phyloP scores from a whole-genome alignment of 306 rosid species.

The Sicyos baderoa region DNA sequence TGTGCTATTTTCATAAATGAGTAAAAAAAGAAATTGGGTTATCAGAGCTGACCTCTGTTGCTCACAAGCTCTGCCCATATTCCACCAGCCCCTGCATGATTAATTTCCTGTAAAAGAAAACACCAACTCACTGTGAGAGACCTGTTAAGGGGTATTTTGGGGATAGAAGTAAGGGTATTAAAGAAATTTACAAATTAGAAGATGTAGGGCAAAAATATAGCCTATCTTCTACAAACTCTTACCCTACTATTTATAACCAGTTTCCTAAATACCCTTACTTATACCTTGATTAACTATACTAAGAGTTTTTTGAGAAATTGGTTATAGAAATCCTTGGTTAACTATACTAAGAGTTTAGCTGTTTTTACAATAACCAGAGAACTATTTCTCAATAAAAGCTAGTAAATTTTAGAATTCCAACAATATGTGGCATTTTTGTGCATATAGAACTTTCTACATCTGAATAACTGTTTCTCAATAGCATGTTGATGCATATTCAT shows the following conservation, averaged over 20 bases:
- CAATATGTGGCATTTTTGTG: background rate
- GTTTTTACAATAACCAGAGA: background rate
- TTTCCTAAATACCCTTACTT: too few species aligned
- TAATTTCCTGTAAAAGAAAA: conserved; percentile 52
- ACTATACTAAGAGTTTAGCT: conserved; percentile 1
- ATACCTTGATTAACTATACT: background rate
- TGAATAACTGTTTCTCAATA: background rate
- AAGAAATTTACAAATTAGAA: too few species aligned
- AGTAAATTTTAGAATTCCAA: background rate
- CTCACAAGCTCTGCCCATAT: conserved; percentile 71
- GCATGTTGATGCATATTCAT: background rate
- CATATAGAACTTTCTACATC: background rate
- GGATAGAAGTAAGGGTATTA: too few species aligned
- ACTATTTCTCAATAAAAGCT: conserved; percentile 2
- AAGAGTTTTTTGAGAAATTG: too few species aligned
- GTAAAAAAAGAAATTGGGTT: background rate
- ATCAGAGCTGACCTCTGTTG: conserved; percentile 45
- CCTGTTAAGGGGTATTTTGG: too few species aligned
- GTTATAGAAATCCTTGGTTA: too few species aligned
- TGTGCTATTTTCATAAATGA: background rate
- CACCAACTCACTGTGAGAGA: background rate
- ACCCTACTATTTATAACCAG: too few species aligned
- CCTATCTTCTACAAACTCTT: too few species aligned
- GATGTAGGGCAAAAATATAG: too few species aligned
- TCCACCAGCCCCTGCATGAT: conserved; percentile 84